Evolutionary conservation across 805 yeast species (phyloP).

Genomic region (Hanseniaspora guilliermondii): DNA sequence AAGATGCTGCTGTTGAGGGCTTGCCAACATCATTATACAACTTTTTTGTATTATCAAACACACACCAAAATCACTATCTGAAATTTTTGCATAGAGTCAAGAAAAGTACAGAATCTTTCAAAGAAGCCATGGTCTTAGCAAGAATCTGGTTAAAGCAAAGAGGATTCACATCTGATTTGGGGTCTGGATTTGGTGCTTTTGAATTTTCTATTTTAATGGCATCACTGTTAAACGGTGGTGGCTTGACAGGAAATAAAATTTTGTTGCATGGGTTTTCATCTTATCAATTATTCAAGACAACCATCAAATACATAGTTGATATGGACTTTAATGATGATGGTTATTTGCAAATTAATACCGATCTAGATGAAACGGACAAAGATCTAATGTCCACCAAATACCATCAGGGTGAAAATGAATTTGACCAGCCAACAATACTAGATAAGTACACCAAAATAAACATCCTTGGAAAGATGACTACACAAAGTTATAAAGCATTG

Average conservation of each 20-base stretch:
- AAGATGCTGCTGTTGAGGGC: constrained; percentile 18
- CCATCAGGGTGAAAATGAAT: constrained; percentile 29
- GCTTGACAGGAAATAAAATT: constrained; percentile 58
- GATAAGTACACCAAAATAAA: constrained; percentile 70
- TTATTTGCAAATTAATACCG: constrained; percentile 53
- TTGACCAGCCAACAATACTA: constrained; percentile 60
- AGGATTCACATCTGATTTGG: constrained; percentile 46
- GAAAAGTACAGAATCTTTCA: constrained; percentile 65
- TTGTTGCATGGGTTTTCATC: constrained; percentile 80
- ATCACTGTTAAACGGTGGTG: constrained; percentile 73
- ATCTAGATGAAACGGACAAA: neutral
- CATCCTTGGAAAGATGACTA: constrained; percentile 68
- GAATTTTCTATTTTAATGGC: constrained; percentile 78
- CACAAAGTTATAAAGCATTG: constrained; percentile 49
- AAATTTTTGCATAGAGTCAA: constrained; percentile 65
- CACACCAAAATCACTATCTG: constrained; percentile 56
- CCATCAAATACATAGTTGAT: constrained; percentile 66
- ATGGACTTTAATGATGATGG: constrained; percentile 57
- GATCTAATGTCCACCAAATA: neutral
- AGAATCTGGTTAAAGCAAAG: constrained; percentile 83
- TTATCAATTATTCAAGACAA: constrained; percentile 86
- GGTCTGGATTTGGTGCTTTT: constrained; percentile 76
- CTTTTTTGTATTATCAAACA: constrained; percentile 59
- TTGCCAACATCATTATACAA: constrained; percentile 78
- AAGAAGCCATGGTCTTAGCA: constrained; percentile 78